A percentile compares a stretch with the other conserved stretches of the same genome.
phyloP scores from a whole-genome alignment of 495 filamentous ascomycete species.

The Tuber calosporum region DNA sequence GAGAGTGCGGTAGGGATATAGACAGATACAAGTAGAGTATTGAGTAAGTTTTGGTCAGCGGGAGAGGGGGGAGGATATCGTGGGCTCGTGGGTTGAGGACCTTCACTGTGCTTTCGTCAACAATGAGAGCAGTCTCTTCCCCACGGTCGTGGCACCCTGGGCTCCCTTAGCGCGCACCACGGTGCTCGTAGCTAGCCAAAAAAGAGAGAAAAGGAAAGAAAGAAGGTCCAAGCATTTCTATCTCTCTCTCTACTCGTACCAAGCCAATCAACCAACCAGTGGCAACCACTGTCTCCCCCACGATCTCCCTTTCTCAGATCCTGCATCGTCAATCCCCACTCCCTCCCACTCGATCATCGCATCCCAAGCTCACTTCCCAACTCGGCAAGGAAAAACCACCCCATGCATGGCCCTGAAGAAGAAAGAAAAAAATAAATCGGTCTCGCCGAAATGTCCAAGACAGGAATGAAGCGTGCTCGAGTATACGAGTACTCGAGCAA shows the following conservation, averaged over 20 bases:
- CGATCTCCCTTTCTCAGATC: neutral
- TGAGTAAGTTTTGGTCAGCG: neutral
- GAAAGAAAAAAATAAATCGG: slow-evolving; percentile 9
- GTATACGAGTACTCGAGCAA: too few relatives aligned
- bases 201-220: neutral
- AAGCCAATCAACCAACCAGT: neutral
- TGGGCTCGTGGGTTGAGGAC: neutral
- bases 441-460: slow-evolving; percentile 15
- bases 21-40: neutral
- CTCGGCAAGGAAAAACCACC: neutral
- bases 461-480: neutral
- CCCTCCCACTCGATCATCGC: neutral
- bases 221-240: neutral
- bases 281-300: neutral
- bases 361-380: neutral
- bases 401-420: neutral
- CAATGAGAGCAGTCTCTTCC: neutral
- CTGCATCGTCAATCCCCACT: neutral
- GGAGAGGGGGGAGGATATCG: neutral
- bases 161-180: neutral
- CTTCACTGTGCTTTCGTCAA: neutral
- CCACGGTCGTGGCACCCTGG: neutral
- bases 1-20: neutral
- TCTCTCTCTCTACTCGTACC: neutral
- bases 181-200: neutral